Evolutionary conservation across 1,284 basidiomycete genomes (phyloP).

Genomic region (Inonotus hispidus): DNA sequence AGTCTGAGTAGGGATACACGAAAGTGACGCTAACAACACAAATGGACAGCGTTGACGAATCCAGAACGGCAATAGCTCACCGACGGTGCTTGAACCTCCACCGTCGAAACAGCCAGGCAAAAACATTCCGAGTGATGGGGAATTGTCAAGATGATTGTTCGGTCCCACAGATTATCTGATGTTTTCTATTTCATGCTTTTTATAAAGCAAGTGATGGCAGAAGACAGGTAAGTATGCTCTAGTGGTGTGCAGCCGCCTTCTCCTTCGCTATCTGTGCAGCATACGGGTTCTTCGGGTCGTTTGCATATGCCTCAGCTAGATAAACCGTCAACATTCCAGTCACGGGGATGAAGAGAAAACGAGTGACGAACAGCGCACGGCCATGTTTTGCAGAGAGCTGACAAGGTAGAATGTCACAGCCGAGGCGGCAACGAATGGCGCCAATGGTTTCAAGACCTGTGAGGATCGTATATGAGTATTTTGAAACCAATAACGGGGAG

Average conservation of each 20-base stretch:
- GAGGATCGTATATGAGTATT: background rate
- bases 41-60: background rate
- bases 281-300: constrained; percentile 76
- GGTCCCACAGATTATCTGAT: background rate
- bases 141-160: background rate
- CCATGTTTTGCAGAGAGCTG: constrained; percentile 55
- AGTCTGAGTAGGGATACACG: no score
- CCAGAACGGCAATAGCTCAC: background rate
- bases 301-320: constrained; percentile 61
- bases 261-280: constrained; percentile 60
- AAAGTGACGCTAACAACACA: no score
- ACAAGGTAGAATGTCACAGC: constrained; percentile 62
- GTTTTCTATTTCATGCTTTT: constrained; percentile 10
- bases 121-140: background rate
- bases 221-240: constrained; percentile 13
- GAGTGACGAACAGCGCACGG: constrained; percentile 59
- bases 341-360: background rate
- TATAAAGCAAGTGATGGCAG: background rate
- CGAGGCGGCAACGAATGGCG: constrained; percentile 69
- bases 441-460: constrained; percentile 65
- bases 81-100: background rate
- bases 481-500: constrained; percentile 2
- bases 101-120: background rate
- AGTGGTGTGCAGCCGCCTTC: constrained; percentile 28
- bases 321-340: background rate